Base-by-base conservation (phyloP, 2,329 filamentous ascomycete genomes). In the Phaeosphaeria sp. region DNA sequence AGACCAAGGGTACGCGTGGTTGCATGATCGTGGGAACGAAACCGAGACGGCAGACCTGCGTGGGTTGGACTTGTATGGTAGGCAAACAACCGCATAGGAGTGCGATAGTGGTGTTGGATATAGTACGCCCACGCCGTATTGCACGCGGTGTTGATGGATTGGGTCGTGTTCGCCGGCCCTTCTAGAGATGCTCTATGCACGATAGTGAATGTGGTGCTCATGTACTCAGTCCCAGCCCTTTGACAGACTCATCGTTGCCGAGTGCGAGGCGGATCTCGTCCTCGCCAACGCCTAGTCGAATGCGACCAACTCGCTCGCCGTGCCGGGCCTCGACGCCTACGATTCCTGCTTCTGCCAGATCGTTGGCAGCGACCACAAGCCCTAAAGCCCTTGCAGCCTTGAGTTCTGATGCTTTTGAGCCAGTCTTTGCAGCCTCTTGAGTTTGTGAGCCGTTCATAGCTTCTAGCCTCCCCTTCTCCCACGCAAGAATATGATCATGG, bases 261-360 rank as follows among this genome's bases (percentile, higher is more conserved):
- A 98, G 88, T 27, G 94, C 95, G 74, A 92, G 86, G 73, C 90
- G 90, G 25, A 99, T 87, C 78, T 99, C 94, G 71, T 98, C 94
- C 59, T 97, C 92, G 13, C 91, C 91, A 65, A 98, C 89, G 21
- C 91, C 88, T 55, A 99, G 82, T 55, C 94, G 85, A 42, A 99
- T 86, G 76, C 96, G 93, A 55, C 92, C 94, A 21, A 92, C 92
- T 44, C 95, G 84, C 74, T 98, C 94, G 0, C 93, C 90, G 64
- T 88, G 88, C 58, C 82, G 78, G 3, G 86, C 86, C 76, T 99
- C 95, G 51, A 99, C 77, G 6, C 92, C 91, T 57, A 99, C 84
- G 51, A 99, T 87, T 0, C 95, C 95, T 0, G 93, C 92, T 59
- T 95, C 93, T 60, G 91, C 89, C 20, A 99, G 83, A 57, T 94